Conservation (phyloP, 352 stramenopile species). For the Pythium brachiatum region DNA sequence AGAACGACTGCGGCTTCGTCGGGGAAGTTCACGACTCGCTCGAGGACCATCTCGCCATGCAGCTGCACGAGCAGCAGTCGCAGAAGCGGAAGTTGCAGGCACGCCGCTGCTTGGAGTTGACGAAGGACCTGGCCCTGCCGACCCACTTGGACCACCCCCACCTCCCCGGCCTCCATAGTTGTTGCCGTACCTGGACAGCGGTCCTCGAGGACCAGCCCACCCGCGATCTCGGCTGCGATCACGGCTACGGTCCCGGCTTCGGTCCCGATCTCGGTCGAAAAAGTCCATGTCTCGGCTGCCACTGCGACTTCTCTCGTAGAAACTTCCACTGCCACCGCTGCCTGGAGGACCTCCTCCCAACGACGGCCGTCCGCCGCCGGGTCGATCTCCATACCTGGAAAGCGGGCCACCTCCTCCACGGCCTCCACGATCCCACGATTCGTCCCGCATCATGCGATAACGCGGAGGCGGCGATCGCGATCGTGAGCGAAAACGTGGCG, state of each 20-base stretch:
- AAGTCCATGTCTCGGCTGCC: conserved; percentile 21
- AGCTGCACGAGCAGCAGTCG: background rate
- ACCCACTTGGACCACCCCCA: conserved; percentile 1
- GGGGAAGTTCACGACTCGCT: conserved; percentile 7
- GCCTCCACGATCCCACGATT: conserved; percentile 24
- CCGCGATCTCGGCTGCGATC: conserved; percentile 17
- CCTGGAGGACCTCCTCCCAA: conserved; percentile 22
- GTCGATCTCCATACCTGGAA: conserved; percentile 28
- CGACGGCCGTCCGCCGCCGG: conserved; percentile 22
- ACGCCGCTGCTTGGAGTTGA: background rate
- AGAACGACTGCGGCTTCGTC: conserved; percentile 20
- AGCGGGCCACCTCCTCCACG: conserved; percentile 15
- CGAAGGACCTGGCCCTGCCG: background rate
- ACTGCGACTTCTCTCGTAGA: conserved; percentile 27
- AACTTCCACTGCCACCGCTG: conserved; percentile 26
- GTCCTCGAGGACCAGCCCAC: background rate
- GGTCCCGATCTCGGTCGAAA: conserved; percentile 25
- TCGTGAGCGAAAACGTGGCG: conserved; percentile 33
- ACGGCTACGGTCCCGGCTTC: conserved; percentile 15
- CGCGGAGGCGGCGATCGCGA: conserved; percentile 56
- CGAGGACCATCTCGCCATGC: conserved; percentile 22
- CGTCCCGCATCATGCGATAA: conserved; percentile 42
- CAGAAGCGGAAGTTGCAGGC: background rate
- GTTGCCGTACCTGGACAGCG: conserved; percentile 22
- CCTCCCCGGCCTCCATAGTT: conserved; percentile 19